Conservation (phyloP, 108 stramenopile species). For the Skeletonema potamos region DNA sequence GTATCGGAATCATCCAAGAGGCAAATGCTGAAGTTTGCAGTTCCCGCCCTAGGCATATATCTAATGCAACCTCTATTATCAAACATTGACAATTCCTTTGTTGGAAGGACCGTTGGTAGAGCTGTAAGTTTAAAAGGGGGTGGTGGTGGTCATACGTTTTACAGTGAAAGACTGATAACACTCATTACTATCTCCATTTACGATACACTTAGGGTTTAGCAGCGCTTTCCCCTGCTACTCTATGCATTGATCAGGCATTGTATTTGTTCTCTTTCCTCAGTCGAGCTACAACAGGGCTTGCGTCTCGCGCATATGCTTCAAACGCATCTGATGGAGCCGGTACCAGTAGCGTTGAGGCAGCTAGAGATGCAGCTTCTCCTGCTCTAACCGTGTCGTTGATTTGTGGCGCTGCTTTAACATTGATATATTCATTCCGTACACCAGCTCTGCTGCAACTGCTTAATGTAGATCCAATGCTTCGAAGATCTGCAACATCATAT, state of each 20-base stretch:
- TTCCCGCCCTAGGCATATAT: constrained; percentile 81
- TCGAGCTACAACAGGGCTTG: constrained; percentile 76
- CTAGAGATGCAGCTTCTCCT: constrained; percentile 57
- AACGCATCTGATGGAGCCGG: background rate
- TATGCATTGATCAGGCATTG: constrained; percentile 80
- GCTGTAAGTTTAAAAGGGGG: no score
- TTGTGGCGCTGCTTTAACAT: constrained; percentile 51
- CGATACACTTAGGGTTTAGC: no score
- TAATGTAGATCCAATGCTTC: constrained; percentile 56
- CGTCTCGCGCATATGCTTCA: constrained; percentile 56
- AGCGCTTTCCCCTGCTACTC: constrained; percentile 81
- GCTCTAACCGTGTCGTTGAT: constrained; percentile 63
- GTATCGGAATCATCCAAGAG: constrained; percentile 55
- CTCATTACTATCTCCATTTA: no score
- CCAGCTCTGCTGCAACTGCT: constrained; percentile 49
- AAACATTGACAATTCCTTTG: constrained; percentile 87
- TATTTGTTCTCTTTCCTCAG: constrained; percentile 81
- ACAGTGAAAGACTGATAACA: no score
- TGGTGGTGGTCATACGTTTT: no score
- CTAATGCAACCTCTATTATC: constrained; percentile 72
- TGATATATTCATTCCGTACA: constrained; percentile 67
- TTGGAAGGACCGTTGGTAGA: constrained; percentile 75
- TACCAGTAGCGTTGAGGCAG: constrained; percentile 23
- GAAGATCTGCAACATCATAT: constrained; percentile 55
- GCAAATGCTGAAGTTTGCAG: constrained; percentile 76